phyloP scores from a whole-genome alignment of 2,329 filamentous ascomycete genomes.

The Chaetoscypha palmicola region DNA sequence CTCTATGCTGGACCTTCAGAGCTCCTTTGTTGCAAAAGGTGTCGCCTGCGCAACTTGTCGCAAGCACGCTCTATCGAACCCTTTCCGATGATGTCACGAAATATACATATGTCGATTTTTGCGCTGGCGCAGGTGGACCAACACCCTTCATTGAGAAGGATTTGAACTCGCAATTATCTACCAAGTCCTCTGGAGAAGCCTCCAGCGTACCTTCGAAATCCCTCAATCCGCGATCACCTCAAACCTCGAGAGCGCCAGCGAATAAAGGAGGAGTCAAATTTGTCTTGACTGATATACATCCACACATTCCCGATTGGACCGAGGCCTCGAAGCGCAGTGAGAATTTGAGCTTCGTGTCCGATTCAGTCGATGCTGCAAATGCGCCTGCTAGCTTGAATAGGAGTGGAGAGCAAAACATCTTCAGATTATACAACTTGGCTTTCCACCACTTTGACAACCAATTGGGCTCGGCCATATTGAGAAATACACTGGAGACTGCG shows the following conservation, averaged over 20 bases:
- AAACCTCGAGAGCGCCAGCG: conserved; percentile 9
- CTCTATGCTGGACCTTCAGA: conserved; percentile 53
- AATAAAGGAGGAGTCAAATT: conserved; percentile 41
- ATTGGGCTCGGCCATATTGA: conserved; percentile 52
- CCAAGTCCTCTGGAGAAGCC: conserved; percentile 21
- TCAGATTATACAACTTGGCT: conserved; percentile 64
- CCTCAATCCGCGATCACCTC: conserved; percentile 18
- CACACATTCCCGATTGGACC: conserved; percentile 55
- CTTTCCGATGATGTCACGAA: conserved; percentile 41
- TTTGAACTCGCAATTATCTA: conserved; percentile 43
- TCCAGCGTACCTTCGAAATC: conserved; percentile 16
- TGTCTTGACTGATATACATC: conserved; percentile 59
- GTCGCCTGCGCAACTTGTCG: conserved; percentile 55
- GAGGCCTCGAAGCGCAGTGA: conserved; percentile 43
- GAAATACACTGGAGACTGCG: conserved; percentile 56
- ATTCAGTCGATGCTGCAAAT: conserved; percentile 57
- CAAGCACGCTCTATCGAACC: conserved; percentile 45
- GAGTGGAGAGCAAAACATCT: conserved; percentile 43
- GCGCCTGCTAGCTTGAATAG: conserved; percentile 46
- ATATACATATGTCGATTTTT: conserved; percentile 68
- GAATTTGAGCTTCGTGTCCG: conserved; percentile 51
- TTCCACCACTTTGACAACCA: conserved; percentile 72
- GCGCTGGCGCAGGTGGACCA: conserved; percentile 66
- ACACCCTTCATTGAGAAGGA: conserved; percentile 56
- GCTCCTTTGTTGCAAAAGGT: conserved; percentile 50